phyloP scores from a whole-genome alignment of 345 rosid genomes.

The Erodium maritimum region DNA sequence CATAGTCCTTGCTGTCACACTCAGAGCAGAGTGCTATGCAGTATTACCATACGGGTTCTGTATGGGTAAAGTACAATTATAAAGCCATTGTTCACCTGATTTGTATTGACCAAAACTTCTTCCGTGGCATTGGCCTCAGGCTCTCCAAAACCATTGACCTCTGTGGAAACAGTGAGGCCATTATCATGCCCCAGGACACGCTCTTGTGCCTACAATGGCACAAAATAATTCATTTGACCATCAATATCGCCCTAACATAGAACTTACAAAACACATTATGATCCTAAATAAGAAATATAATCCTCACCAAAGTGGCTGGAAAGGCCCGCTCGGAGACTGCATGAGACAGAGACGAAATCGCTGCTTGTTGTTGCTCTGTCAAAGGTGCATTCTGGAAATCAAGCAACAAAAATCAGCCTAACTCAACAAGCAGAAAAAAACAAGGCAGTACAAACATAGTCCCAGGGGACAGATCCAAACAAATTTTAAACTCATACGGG shows the following conservation, averaged over 20 bases:
- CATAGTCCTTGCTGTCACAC: no score
- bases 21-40: no score
- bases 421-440: neutral
- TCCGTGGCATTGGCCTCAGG: constrained; percentile 40
- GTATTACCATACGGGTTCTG: no score
- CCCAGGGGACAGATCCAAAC: neutral
- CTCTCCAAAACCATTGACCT: constrained; percentile 35
- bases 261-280: no score
- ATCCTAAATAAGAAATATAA: neutral
- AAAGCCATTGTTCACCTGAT: constrained; percentile 33
- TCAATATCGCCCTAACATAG: no score
- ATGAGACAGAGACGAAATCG: constrained; percentile 46
- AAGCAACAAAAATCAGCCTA: neutral
- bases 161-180: constrained; percentile 39
- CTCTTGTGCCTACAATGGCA: constrained; percentile 43
- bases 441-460: neutral
- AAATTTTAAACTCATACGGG: no score
- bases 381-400: constrained; percentile 56
- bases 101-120: constrained; percentile 75
- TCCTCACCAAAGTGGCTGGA: constrained; percentile 56
- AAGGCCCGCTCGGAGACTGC: constrained; percentile 78
- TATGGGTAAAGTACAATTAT: no score
- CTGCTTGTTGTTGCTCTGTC: constrained; percentile 74
- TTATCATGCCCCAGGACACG: constrained; percentile 42
- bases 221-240: no score